Base-by-base conservation (phyloP, 768 basidiomycete species). In the Phaeolepiota aurea region DNA sequence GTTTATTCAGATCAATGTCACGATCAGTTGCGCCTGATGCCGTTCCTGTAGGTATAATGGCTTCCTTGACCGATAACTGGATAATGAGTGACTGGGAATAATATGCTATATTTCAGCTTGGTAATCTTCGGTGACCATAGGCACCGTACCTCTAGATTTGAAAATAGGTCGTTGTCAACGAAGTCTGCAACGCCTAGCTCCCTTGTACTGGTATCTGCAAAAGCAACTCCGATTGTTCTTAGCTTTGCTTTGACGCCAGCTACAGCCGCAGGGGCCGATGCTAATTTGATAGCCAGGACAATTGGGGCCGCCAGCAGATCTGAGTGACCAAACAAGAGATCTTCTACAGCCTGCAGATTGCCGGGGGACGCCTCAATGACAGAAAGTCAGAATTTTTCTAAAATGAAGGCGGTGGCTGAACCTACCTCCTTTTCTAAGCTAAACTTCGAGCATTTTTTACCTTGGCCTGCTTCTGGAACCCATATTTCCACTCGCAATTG, bases 31-130 rank as follows among this genome's bases (percentile, higher is more conserved):
- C 78, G 0, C 83, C 85, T 28, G 77, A 72, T 0, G 65, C 63
- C 3, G 86, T 84, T n/a, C 83, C 83, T 0, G 77, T 77, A 1
- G 85, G 70, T 31, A 98, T 67, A 40, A 98, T 72, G 2, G 90
- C 91, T 60, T 99, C 96, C 57, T 98, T 98, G n/a, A 91, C 88
- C 0, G 90, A 92, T 2, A 98, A 75, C 57, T 99, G 96, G 44
- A 98, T 98, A 23, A 97, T 66, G 22, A 98, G 74, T 1, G 91
- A 91, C 94, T 97, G 52, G 18, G 42, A 22, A 40, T 18, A 23
- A n/a, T 1, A n/a, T 31, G 2, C 4, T 43, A 36, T 5, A 30
- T 22, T 14, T 19, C 11, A 28, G n/a, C 20, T 28, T 23, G 13
- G 10, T 41, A 19, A 10, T n/a, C n/a, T n/a, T n/a, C n/a, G n/a